A percentile compares a stretch with the other conserved stretches of the same genome.
These are phyloP conservation scores for Cercospora janseana DNA, from an alignment of 2,329 filamentous ascomycete species.

Conservation along the genomic window DNA sequence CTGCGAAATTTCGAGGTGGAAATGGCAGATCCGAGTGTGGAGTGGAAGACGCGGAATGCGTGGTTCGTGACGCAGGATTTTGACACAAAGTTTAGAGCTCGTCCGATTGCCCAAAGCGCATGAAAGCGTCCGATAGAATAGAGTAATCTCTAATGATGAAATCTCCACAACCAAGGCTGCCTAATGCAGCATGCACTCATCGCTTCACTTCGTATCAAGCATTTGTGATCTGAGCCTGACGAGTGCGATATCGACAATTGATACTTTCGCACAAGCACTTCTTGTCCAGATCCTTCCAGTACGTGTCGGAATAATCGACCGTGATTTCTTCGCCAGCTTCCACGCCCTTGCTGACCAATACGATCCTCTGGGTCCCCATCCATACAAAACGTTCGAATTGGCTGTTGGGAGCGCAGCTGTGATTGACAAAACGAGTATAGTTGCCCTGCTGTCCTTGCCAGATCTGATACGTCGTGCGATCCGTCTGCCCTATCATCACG, in stretches of 20 bases:
- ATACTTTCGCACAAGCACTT: constrained; percentile 55
- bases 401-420: constrained; percentile 58
- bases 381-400: constrained; percentile 59
- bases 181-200: neutral
- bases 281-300: constrained; percentile 57
- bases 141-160: constrained; percentile 12
- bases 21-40: constrained; percentile 40
- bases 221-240: constrained; percentile 13
- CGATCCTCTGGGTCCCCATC: constrained; percentile 54
- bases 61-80: constrained; percentile 55
- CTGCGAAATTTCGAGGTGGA: constrained; percentile 62
- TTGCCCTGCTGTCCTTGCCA: constrained; percentile 58
- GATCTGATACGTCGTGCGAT: constrained; percentile 55
- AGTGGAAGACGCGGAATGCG: constrained; percentile 53
- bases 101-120: constrained; percentile 17
- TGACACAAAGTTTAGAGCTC: constrained; percentile 44
- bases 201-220: neutral
- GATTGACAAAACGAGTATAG: constrained; percentile 59
- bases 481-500: constrained; percentile 50
- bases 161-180: neutral
- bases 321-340: constrained; percentile 55
- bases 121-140: too few relatives aligned
- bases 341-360: constrained; percentile 57
- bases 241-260: constrained; percentile 50
- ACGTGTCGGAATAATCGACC: constrained; percentile 58